A percentile compares a stretch with the other conserved stretches of the same genome.
These are phyloP conservation scores for Ramularia collo-cygni DNA, from an alignment of 2,329 filamentous ascomycete species.

Conservation along the genomic window DNA sequence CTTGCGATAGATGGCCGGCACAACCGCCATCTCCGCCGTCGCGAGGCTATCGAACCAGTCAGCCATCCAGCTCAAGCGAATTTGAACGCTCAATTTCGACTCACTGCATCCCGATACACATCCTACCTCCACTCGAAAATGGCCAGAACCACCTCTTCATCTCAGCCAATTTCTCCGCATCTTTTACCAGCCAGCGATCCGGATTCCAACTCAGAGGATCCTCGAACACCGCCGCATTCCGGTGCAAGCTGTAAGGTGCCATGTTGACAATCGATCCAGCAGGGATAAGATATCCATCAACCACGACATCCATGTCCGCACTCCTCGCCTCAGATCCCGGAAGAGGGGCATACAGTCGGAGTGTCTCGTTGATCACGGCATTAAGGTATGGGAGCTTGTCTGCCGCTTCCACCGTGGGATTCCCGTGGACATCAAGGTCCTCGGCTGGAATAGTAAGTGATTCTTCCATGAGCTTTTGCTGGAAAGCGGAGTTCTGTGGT, in stretches of 20 bases:
- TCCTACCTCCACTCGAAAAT: conserved; percentile 41
- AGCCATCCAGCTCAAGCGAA: conserved; percentile 51
- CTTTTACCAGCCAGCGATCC: conserved; percentile 33
- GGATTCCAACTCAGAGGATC: conserved; percentile 31
- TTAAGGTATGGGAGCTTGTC: conserved; percentile 54
- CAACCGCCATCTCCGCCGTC: conserved; percentile 34
- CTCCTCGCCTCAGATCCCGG: conserved; percentile 47
- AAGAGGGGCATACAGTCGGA: conserved; percentile 52
- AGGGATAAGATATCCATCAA: conserved; percentile 31
- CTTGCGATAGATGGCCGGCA: conserved; percentile 9
- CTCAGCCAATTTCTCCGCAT: conserved; percentile 19
- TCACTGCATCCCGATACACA: conserved; percentile 39
- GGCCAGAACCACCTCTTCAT: conserved; percentile 41
- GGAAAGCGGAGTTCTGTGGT: conserved; percentile 37
- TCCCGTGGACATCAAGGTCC: conserved; percentile 22
- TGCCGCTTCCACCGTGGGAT: conserved; percentile 36
- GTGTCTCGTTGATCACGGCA: conserved; percentile 68
- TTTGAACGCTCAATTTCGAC: neutral
- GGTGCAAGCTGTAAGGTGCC: conserved; percentile 37
- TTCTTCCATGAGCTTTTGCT: conserved; percentile 41
- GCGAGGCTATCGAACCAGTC: conserved; percentile 55
- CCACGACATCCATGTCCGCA: conserved; percentile 28
- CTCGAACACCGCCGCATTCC: conserved; percentile 37
- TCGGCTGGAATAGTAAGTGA: conserved; percentile 23
- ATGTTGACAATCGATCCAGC: conserved; percentile 34